Base-by-base conservation (phyloP, 2,329 filamentous ascomycete genomes). In the Exophiala sp. region DNA sequence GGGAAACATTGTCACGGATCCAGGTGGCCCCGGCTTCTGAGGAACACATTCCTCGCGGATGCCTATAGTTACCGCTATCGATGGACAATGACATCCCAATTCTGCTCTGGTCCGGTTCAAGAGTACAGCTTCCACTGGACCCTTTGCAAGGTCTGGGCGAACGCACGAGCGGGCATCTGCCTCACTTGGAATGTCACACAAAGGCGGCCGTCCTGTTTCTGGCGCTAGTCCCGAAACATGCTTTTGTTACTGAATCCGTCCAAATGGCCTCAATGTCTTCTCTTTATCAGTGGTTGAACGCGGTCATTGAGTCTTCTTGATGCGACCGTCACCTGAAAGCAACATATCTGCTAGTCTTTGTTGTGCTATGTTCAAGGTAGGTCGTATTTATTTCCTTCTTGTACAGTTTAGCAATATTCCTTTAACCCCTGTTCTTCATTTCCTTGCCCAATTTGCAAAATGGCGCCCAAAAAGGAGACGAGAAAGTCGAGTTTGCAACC, bases 311-410 rank as follows among this genome's bases (percentile, higher is more conserved):
- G 9, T 43, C 23, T 32, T 32, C 16, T 32, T 43, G 30, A 13
- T 48, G 35, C 37, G 19, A 43, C 43, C 32, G 32, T 24, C 34
- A 18, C 29, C 22, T 19, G 6, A 43, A 18, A 38, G 14, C 16
- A 39, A 47, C 10, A 29, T 14, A 14, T 19, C 16, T 39, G 10
- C 38, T n/a, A 6, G 22, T 24, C 44, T 52, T 46, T 51, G 48
- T 52, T 27, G 14, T 14, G 22, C 10, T 18, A 14, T 13, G 18
- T 16, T 38, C n/a, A 32, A 13, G 49, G 49, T 47, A 41, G 39
- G 49, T 43, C n/a, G 39, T 46, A 52, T 52, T 52, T 47, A 52
- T 47, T 39, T 30, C 38, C 22, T 47, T 37, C 35, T 18, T 46
- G 34, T 32, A 16, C 19, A n/a, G 21, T 13, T 30, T 43, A 14